phyloP scores from a whole-genome alignment of 2,329 filamentous ascomycete species.

The Aspergillaceae sp. region DNA sequence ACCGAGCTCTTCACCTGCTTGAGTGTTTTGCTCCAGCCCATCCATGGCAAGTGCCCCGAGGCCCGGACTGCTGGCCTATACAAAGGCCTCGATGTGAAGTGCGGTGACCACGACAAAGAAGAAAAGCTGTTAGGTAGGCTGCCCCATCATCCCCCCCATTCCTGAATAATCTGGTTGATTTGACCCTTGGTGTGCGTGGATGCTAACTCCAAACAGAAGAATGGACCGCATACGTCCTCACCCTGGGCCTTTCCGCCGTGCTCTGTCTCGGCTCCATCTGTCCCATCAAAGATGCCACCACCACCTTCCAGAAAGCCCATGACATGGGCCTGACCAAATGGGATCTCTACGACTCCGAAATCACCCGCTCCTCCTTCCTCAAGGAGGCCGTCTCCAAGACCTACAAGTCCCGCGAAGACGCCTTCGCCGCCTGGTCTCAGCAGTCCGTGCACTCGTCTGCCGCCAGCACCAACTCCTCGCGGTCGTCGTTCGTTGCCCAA shows the following conservation, averaged over 20 bases:
- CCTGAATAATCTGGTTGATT: neutral
- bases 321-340: conserved; percentile 50
- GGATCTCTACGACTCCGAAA: conserved; percentile 40
- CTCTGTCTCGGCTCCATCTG: conserved; percentile 42
- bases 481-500: neutral
- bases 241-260: conserved; percentile 49
- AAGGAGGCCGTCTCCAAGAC: conserved; percentile 52
- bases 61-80: conserved; percentile 51
- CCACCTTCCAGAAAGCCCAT: conserved; percentile 46
- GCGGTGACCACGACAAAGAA: conserved; percentile 34
- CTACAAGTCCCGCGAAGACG: conserved; percentile 41
- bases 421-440: neutral
- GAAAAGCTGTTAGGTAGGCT: conserved; percentile 45
- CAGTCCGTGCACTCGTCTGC: conserved; percentile 2
- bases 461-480: conserved; percentile 5
- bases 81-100: conserved; percentile 44
- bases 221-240: conserved; percentile 54
- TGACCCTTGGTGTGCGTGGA: too few species aligned
- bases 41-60: conserved; percentile 47
- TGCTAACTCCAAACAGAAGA: conserved; percentile 39
- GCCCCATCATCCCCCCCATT: neutral
- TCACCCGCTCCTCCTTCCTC: conserved; percentile 49
- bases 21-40: conserved; percentile 46
- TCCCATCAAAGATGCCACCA: conserved; percentile 29
- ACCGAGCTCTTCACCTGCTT: conserved; percentile 57